Evolutionary conservation across 2,329 filamentous ascomycete genomes (phyloP).

Genomic region (Ascochyta viciae-villosae): DNA sequence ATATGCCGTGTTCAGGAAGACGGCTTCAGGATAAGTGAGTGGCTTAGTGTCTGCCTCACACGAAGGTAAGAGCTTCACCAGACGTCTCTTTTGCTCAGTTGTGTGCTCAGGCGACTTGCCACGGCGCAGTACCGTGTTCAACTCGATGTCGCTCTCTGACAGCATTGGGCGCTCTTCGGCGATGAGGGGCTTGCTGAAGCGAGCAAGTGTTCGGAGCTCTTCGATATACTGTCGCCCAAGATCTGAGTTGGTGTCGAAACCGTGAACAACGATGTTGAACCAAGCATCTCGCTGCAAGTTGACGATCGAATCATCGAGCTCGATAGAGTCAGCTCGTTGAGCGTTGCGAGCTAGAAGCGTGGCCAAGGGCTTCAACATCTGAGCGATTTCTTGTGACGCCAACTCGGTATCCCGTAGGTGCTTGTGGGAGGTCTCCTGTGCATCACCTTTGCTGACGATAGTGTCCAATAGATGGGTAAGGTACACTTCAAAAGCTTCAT

Average conservation of each 20-base stretch:
- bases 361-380: conserved; percentile 87
- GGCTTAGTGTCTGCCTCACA: conserved; percentile 80
- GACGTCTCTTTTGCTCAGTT: conserved; percentile 77
- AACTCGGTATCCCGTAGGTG: conserved; percentile 81
- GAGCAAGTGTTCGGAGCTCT: conserved; percentile 83
- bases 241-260: conserved; percentile 78
- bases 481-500: conserved; percentile 82
- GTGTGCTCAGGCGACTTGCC: conserved; percentile 83
- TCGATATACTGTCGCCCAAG: conserved; percentile 75
- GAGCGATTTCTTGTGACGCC: conserved; percentile 84
- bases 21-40: conserved; percentile 86
- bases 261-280: conserved; percentile 98
- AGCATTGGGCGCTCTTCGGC: conserved; percentile 88
- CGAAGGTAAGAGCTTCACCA: conserved; percentile 75
- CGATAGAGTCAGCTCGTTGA: conserved; percentile 66
- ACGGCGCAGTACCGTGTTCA: conserved; percentile 90
- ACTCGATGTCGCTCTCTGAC: conserved; percentile 93
- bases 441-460: conserved; percentile 89
- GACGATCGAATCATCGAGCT: conserved; percentile 60
- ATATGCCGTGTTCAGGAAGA: conserved; percentile 90
- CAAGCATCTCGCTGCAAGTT: conserved; percentile 86
- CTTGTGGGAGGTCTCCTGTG: conserved; percentile 72
- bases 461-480: conserved; percentile 82
- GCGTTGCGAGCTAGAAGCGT: conserved; percentile 71
- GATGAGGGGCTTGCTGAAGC: conserved; percentile 85